Conservation (phyloP, 768 basidiomycete species). For the Tylopilus balloui region DNA sequence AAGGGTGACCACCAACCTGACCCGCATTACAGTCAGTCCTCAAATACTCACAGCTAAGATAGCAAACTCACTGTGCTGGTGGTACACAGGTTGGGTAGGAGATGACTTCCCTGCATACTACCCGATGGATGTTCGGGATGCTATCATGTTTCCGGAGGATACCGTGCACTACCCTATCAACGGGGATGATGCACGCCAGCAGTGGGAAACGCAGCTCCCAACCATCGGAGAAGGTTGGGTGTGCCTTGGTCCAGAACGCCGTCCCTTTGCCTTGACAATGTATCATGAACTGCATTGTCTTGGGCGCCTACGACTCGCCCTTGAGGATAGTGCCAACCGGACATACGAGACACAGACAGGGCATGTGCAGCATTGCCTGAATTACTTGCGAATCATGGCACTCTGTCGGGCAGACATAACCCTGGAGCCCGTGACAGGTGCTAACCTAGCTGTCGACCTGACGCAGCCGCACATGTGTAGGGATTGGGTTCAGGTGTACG, state of each 20-base stretch:
- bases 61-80: constrained; percentile 1
- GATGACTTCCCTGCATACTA: constrained; percentile 28
- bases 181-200: constrained; percentile 17
- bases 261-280: constrained; percentile 34
- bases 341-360: constrained; percentile 15
- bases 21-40: constrained; percentile 17
- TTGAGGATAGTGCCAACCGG: constrained; percentile 13
- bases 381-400: constrained; percentile 43
- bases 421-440: constrained; percentile 38
- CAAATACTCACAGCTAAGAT: not conserved
- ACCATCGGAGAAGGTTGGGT: constrained; percentile 20
- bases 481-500: constrained; percentile 27
- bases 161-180: constrained; percentile 25
- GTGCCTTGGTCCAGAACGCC: constrained; percentile 26
- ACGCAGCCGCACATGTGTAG: constrained; percentile 24
- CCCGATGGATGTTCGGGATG: constrained; percentile 21
- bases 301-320: constrained; percentile 25
- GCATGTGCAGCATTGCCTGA: constrained; percentile 42
- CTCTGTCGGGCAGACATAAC: constrained; percentile 47
- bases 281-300: constrained; percentile 39
- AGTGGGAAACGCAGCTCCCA: constrained; percentile 26
- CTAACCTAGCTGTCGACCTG: constrained; percentile 16
- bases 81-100: constrained; percentile 20
- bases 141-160: constrained; percentile 25
- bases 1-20: not conserved